Conservation (phyloP, 2,329 filamentous ascomycete genomes). For the Byssothecium circinans region DNA sequence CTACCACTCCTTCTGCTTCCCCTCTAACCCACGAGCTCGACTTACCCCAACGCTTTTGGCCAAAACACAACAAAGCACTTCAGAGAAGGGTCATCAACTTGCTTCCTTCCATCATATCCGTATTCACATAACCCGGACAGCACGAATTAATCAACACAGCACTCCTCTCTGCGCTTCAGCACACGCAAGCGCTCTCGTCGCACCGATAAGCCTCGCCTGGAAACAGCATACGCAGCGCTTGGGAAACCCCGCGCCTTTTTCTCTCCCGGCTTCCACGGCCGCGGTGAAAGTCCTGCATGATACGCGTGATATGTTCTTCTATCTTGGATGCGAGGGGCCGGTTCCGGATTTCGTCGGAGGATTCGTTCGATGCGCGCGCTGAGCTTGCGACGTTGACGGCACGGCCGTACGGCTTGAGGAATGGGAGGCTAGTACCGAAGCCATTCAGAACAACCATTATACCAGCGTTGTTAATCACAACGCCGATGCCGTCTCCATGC, state of each 20-base stretch:
- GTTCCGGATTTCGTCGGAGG: conserved; percentile 47
- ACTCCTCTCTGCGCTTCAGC: conserved; percentile 39
- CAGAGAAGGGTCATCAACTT: too few relatives aligned
- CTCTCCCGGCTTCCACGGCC: conserved; percentile 50
- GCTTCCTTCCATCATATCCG: conserved; percentile 51
- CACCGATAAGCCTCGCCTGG: conserved; percentile 50
- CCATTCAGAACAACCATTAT: too few relatives aligned
- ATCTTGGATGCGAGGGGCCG: conserved; percentile 48
- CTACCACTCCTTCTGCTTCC: too few relatives aligned
- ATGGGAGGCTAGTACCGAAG: too few relatives aligned
- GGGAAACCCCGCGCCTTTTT: conserved; percentile 54
- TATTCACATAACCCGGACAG: conserved; percentile 51
- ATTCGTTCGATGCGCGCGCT: conserved; percentile 50
- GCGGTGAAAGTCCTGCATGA: conserved; percentile 55
- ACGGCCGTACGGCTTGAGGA: background rate
- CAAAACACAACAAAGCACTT: too few relatives aligned
- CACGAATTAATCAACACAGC: conserved; percentile 45
- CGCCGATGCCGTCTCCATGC: too few relatives aligned
- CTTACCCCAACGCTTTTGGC: too few relatives aligned
- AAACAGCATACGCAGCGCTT: conserved; percentile 49
- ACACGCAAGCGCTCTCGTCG: conserved; percentile 44
- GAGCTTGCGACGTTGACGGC: conserved; percentile 54
- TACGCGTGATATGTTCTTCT: conserved; percentile 48
- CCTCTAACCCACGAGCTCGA: too few relatives aligned
- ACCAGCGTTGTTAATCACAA: too few relatives aligned